Base-by-base conservation (phyloP, 1,284 basidiomycete species). In the Mrakiaceae sp. region DNA sequence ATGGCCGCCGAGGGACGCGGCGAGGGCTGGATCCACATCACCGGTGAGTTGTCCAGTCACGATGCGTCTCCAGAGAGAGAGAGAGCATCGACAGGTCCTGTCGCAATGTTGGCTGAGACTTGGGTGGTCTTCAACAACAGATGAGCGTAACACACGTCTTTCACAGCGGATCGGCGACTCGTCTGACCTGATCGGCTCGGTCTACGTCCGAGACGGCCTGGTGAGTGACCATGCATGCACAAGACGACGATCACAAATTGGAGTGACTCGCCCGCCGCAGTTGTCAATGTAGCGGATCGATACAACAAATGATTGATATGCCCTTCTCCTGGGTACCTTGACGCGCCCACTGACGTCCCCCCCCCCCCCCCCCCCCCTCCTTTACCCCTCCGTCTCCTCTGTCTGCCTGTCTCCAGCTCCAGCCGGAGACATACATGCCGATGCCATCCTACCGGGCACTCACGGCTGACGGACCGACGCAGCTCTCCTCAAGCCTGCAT, bases 131-230 rank as follows among this genome's bases (percentile, higher is more conserved):
- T n/a, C 4, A 42, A 43, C 39, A 39, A n/a, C 48, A 63, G 62
- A 63, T 11, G 62, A 63, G 10, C 62, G 62, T 6, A 63, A 63
- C 44, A 58, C 57, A 8, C 62, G 55, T 12, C 47, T 56, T 54
- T 56, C 62, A 3, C 49, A 49, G 4, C 53, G 62, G 10, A 58
- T 58, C 7, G 62, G 62, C 42, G 62, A 63, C 14, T 56, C 62
- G 1, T 57, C 55, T 2, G 62, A 63, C 46, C 56, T 63, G 10
- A 58, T 63, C 8, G 62, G 62, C 8, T 58, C 55, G 3, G 62
- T 63, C 47, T 58, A 56, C 9, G 46, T 50, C 14, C 11, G 27
- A 40, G 55, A 50, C 10, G 62, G 62, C 16, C 12, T 58, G 62
- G 62, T 63, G 11, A 27, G 55, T 48, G 27, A 27, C 27, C 27